These are phyloP conservation scores for Leccinum solheimii DNA, from an alignment of 1,284 basidiomycete species.

Conservation along the genomic window DNA sequence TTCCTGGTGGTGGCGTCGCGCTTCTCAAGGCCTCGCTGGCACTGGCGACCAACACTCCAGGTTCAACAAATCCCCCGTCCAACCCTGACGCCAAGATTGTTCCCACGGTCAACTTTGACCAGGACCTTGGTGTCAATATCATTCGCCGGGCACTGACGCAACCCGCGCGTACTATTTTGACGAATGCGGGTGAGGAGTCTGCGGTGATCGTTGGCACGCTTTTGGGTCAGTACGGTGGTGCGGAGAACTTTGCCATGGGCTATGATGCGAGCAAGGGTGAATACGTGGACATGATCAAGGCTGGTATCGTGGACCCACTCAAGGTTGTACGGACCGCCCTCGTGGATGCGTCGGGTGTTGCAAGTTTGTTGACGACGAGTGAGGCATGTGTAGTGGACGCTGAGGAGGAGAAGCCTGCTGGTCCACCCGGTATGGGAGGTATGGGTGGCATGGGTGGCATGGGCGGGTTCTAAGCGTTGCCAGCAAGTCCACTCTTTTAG, in stretches of 20 bases:
- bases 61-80: constrained; percentile 41
- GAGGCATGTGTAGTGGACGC: constrained; percentile 93
- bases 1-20: constrained; percentile 93
- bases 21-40: constrained; percentile 87
- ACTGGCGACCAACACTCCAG: constrained; percentile 63
- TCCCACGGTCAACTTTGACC: constrained; percentile 92
- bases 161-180: constrained; percentile 87
- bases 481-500: neutral
- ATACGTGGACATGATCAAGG: constrained; percentile 93
- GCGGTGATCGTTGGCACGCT: constrained; percentile 91
- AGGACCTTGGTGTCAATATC: constrained; percentile 94
- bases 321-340: constrained; percentile 92
- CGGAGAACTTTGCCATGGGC: constrained; percentile 80
- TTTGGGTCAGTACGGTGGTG: constrained; percentile 62
- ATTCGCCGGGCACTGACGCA: constrained; percentile 86
- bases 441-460: constrained; percentile 70
- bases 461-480: constrained; percentile 39
- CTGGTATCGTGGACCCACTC: constrained; percentile 92
- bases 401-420: constrained; percentile 73
- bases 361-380: constrained; percentile 88
- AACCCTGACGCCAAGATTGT: constrained; percentile 65
- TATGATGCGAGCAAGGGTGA: constrained; percentile 92
- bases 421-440: constrained; percentile 56
- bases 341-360: constrained; percentile 87
- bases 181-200: constrained; percentile 95